Conservation (phyloP, 768 basidiomycete genomes). For the Tylopilus vinaceipallidus region DNA sequence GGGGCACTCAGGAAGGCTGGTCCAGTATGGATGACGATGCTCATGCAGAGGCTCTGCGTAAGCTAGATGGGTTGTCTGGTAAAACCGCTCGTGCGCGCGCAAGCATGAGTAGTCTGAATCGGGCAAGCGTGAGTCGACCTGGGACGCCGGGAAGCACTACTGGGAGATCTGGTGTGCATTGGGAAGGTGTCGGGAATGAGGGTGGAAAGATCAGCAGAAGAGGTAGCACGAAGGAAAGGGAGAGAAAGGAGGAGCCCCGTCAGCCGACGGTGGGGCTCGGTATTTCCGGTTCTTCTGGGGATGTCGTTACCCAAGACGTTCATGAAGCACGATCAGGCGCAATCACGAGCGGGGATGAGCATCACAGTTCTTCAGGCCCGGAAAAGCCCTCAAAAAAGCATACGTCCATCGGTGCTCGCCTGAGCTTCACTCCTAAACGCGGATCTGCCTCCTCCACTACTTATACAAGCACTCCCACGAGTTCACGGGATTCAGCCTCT, state of each 20-base stretch:
- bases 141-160: constrained; percentile 69
- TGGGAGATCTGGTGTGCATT: constrained; percentile 48
- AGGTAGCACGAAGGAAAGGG: constrained; percentile 43
- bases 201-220: constrained; percentile 37
- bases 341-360: constrained; percentile 58
- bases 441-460: constrained; percentile 88
- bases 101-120: constrained; percentile 71
- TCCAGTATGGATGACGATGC: constrained; percentile 83
- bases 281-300: constrained; percentile 35
- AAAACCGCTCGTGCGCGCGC: constrained; percentile 75
- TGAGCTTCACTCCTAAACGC: constrained; percentile 82
- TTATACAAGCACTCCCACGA: constrained; percentile 76
- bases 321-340: constrained; percentile 42
- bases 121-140: constrained; percentile 65
- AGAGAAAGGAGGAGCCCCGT: constrained; percentile 39
- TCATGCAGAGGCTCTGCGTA: constrained; percentile 87
- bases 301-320: constrained; percentile 36
- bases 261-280: constrained; percentile 32
- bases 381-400: constrained; percentile 74
- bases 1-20: constrained; percentile 90
- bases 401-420: constrained; percentile 52
- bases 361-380: constrained; percentile 39
- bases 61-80: constrained; percentile 84
- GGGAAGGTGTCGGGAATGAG: constrained; percentile 63
- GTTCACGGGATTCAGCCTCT: constrained; percentile 84